Evolutionary conservation across 257 asterid genomes (phyloP).

Genomic region (Gardenia jasminoides): DNA sequence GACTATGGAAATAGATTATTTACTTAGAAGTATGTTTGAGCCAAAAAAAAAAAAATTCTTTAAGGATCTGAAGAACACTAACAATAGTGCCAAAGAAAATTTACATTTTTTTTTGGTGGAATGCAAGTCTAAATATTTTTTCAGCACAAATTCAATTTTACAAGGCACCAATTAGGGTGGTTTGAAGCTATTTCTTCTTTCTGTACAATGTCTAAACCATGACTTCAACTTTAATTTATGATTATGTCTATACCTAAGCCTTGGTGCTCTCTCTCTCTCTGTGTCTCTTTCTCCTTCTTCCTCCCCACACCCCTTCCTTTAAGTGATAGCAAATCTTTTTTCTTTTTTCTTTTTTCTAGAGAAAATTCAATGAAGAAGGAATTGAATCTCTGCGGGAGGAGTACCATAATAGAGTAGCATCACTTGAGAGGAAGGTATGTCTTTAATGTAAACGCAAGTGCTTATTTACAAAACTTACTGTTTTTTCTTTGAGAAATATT

Average conservation of each 20-base stretch:
- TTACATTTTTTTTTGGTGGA: not conserved
- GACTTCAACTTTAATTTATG: not conserved
- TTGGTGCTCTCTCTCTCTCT: not conserved
- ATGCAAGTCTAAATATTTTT: not conserved
- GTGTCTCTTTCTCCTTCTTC: not conserved
- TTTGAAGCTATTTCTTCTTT: not conserved
- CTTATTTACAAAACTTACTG: not conserved
- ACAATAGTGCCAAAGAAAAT: not conserved
- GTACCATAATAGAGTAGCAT: conserved; percentile 83
- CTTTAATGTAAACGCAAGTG: not conserved
- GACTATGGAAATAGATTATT: not conserved
- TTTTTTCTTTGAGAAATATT: not conserved
- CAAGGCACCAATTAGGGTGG: not conserved
- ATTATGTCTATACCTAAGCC: not conserved
- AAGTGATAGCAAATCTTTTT: conserved; percentile 14
- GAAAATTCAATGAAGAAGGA: conserved; percentile 82
- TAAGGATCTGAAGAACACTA: not conserved
- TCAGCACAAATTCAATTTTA: not conserved
- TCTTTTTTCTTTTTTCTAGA: conserved; percentile 39
- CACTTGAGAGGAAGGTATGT: conserved; percentile 93
- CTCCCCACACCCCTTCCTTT: not conserved
- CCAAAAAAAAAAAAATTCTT: not conserved
- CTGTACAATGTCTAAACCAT: not conserved
- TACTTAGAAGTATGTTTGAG: not conserved
- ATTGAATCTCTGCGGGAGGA: conserved; percentile 90